A percentile compares a stretch with the other conserved stretches of the same genome.
Conservation (phyloP, 441 rosid genomes). For the Brassica balearica region DNA sequence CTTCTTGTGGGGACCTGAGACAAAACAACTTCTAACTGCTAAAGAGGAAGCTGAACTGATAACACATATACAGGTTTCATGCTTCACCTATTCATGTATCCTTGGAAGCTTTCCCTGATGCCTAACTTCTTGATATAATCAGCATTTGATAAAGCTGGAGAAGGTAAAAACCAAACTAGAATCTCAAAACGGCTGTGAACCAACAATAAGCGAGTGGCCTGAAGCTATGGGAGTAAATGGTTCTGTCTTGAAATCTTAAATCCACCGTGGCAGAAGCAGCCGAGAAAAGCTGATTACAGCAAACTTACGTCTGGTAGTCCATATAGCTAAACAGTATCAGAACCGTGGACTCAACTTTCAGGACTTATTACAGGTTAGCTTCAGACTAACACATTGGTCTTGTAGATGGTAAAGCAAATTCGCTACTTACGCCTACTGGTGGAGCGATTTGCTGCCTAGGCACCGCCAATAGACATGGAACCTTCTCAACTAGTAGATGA, state of each 20-base stretch:
- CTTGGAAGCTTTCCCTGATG: constrained; percentile 10
- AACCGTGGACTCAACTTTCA: constrained; percentile 78
- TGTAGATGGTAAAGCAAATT: constrained; percentile 50
- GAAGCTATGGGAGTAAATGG: constrained; percentile 66
- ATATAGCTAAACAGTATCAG: constrained; percentile 81
- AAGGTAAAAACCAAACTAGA: constrained; percentile 67
- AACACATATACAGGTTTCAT: constrained; percentile 72
- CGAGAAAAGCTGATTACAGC: constrained; percentile 71
- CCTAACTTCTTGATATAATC: constrained; percentile 39
- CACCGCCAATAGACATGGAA: too few relatives aligned
- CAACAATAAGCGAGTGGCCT: constrained; percentile 81
- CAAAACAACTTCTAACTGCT: constrained; percentile 74
- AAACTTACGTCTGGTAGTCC: constrained; percentile 82
- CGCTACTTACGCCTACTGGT: constrained; percentile 79
- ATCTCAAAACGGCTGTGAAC: constrained; percentile 77
- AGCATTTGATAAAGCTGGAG: constrained; percentile 71
- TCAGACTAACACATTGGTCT: constrained; percentile 9
- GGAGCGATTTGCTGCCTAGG: too few relatives aligned
- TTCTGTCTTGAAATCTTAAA: constrained; percentile 59
- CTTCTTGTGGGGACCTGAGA: constrained; percentile 81
- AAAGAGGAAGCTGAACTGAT: constrained; percentile 75
- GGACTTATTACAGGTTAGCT: constrained; percentile 79
- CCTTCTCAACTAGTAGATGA: background rate
- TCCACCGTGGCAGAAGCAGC: constrained; percentile 64
- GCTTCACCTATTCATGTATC: constrained; percentile 9